A percentile compares a stretch with the other conserved stretches of the same genome.
Conservation (phyloP, 2,329 filamentous ascomycete genomes). For the Epichloe elymi region DNA sequence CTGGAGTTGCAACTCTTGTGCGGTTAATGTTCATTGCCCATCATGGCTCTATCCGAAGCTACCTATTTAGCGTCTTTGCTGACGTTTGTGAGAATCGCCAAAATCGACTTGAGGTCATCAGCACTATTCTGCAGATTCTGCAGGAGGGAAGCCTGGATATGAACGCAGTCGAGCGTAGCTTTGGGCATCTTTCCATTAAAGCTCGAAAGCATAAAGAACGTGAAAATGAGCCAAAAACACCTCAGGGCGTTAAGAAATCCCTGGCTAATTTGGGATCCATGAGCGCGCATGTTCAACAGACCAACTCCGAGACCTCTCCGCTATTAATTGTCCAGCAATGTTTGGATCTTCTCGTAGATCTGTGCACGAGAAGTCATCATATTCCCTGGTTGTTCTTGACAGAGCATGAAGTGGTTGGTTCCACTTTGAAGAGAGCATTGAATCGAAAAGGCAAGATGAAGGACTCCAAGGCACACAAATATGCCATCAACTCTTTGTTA, state of each 20-base stretch:
- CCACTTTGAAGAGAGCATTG: constrained; percentile 61
- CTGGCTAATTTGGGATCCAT: constrained; percentile 43
- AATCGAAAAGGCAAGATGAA: constrained; percentile 81
- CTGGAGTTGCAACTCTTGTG: constrained; percentile 86
- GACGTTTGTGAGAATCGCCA: constrained; percentile 95
- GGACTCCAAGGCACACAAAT: constrained; percentile 73
- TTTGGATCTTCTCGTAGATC: constrained; percentile 68
- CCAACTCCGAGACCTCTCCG: constrained; percentile 80
- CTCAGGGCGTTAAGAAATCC: constrained; percentile 65
- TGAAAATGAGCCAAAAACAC: constrained; percentile 54
- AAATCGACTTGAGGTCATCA: constrained; percentile 86
- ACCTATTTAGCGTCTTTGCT: constrained; percentile 75
- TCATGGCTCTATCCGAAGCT: constrained; percentile 70
- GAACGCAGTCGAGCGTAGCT: constrained; percentile 87
- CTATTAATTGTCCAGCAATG: constrained; percentile 94
- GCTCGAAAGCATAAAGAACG: constrained; percentile 68
- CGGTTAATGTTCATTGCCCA: constrained; percentile 98
- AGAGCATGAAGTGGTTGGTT: constrained; percentile 69
- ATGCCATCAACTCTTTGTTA: constrained; percentile 81
- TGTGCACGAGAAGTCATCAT: constrained; percentile 74
- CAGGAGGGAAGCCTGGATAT: constrained; percentile 93
- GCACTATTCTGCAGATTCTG: constrained; percentile 79
- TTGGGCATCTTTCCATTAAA: constrained; percentile 80
- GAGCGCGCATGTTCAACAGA: constrained; percentile 26
- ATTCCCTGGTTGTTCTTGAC: constrained; percentile 82